Percentiles rank a stretch among this genome's conserved stretches.
phyloP scores from a whole-genome alignment of 2,329 filamentous ascomycete genomes.

The Mycocentrospora acerina region DNA sequence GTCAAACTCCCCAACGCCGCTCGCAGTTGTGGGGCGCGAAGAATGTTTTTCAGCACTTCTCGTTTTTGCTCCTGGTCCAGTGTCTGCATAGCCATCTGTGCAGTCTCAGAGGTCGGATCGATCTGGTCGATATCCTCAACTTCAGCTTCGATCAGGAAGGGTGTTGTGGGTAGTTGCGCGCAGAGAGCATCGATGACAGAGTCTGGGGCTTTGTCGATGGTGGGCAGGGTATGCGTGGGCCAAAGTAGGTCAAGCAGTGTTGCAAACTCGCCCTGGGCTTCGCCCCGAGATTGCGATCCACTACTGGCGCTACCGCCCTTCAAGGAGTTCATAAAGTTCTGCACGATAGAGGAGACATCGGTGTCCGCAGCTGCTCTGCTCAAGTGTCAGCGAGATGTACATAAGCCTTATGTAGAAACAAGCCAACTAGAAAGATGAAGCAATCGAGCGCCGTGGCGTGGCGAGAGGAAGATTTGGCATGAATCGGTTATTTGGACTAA shows the following conservation, averaged over 20 bases:
- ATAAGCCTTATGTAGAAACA: constrained; percentile 5
- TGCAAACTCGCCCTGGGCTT: constrained; percentile 74
- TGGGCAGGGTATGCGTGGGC: constrained; percentile 73
- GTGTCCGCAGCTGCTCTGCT: constrained; percentile 51
- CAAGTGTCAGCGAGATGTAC: constrained; percentile 22
- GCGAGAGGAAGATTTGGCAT: constrained; percentile 26
- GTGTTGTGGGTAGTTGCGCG: constrained; percentile 72
- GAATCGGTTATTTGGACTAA: constrained; percentile 38
- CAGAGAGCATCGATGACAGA: constrained; percentile 73
- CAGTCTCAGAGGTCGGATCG: constrained; percentile 68
- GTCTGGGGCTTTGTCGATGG: constrained; percentile 67
- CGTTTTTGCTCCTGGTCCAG: constrained; percentile 78
- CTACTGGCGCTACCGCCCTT: constrained; percentile 52
- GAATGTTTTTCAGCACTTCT: constrained; percentile 73
- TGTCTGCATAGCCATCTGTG: constrained; percentile 72
- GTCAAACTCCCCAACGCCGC: constrained; percentile 85
- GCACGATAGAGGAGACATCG: constrained; percentile 77
- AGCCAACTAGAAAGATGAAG: constrained; percentile 8
- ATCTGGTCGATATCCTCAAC: constrained; percentile 60
- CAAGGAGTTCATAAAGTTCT: constrained; percentile 85
- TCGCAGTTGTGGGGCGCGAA: constrained; percentile 86
- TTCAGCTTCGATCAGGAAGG: constrained; percentile 76
- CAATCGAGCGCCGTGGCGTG: constrained; percentile 33
- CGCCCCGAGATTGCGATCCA: constrained; percentile 46
- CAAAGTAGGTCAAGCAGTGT: constrained; percentile 84